phyloP scores from a whole-genome alignment of 768 basidiomycete species.

The Kwoniella sp. region DNA sequence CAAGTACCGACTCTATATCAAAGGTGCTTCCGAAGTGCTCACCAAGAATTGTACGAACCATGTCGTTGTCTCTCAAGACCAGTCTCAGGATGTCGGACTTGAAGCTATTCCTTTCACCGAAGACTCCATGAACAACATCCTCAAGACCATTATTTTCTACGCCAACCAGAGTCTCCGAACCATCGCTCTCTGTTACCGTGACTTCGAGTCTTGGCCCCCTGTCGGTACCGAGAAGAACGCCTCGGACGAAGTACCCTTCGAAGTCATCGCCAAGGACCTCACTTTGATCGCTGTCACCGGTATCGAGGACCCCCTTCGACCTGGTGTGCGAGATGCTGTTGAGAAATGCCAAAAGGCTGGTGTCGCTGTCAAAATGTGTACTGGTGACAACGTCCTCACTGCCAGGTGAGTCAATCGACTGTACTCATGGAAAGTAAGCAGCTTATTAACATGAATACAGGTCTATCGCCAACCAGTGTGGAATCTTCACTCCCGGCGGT shows the following conservation, averaged over 20 bases:
- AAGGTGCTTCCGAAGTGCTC: slow-evolving; percentile 93
- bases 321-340: slow-evolving; percentile 86
- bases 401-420: slow-evolving; percentile 41
- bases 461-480: slow-evolving; percentile 95
- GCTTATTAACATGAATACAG: slow-evolving; percentile 60
- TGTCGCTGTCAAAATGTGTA: slow-evolving; percentile 96
- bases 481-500: slow-evolving; percentile 89
- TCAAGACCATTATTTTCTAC: slow-evolving; percentile 92
- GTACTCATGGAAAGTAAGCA: slow-evolving; percentile 56
- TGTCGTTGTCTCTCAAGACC: slow-evolving; percentile 64
- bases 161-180: slow-evolving; percentile 94
- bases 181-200: slow-evolving; percentile 89
- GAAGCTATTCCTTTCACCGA: slow-evolving; percentile 67
- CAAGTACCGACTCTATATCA: slow-evolving; percentile 72
- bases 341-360: slow-evolving; percentile 83
- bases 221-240: slow-evolving; percentile 21
- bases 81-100: slow-evolving; percentile 55
- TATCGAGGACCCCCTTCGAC: slow-evolving; percentile 93
- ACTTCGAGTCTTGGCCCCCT: slow-evolving; percentile 86
- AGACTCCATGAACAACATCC: slow-evolving; percentile 74
- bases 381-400: slow-evolving; percentile 88
- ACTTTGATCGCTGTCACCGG: slow-evolving; percentile 87
- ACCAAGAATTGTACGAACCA: slow-evolving; percentile 73
- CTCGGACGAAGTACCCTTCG: slow-evolving; percentile 59
- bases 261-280: slow-evolving; percentile 69